A percentile compares a stretch with the other conserved stretches of the same genome.
phyloP scores from a whole-genome alignment of 2,329 filamentous ascomycete genomes.

The Teratosphaeria pseudoeucalypti region DNA sequence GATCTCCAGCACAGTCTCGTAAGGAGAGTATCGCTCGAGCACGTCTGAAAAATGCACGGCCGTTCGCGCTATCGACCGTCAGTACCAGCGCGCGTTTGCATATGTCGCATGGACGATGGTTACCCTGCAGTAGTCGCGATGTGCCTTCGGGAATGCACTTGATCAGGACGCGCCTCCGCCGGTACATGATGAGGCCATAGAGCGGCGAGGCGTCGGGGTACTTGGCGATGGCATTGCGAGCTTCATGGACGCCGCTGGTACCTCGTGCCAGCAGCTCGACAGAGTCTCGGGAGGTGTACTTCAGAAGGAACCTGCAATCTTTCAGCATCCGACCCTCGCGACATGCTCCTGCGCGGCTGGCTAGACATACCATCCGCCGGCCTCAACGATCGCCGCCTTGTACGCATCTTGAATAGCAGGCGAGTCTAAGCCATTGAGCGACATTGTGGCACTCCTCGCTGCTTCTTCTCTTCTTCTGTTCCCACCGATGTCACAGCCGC shows the following conservation, averaged over 20 bases:
- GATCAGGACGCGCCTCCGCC: conserved; percentile 79
- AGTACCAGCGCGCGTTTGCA: conserved; percentile 6
- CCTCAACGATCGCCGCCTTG: conserved; percentile 66
- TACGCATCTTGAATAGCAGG: conserved; percentile 73
- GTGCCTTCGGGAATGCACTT: conserved; percentile 88
- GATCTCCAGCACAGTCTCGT: conserved; percentile 77
- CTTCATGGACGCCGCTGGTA: conserved; percentile 71
- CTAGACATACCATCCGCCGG: conserved; percentile 81
- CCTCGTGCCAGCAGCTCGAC: conserved; percentile 69
- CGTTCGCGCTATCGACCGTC: conserved; percentile 57
- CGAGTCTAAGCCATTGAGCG: conserved; percentile 87
- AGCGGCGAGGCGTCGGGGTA: conserved; percentile 81
- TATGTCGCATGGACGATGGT: conserved; percentile 1
- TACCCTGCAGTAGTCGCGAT: conserved; percentile 86
- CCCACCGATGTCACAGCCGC: neutral
- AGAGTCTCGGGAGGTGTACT: conserved; percentile 82
- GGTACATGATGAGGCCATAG: conserved; percentile 84
- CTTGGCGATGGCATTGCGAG: conserved; percentile 63
- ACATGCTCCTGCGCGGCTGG: neutral
- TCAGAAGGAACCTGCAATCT: conserved; percentile 72
- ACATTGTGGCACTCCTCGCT: conserved; percentile 49
- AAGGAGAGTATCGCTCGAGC: conserved; percentile 62
- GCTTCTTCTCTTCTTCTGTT: neutral
- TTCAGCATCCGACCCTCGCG: conserved; percentile 5
- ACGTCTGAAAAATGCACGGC: conserved; percentile 57